A percentile compares a stretch with the other conserved stretches of the same genome.
phyloP scores from a whole-genome alignment of 805 yeast species.

The Lachancea sp. region DNA sequence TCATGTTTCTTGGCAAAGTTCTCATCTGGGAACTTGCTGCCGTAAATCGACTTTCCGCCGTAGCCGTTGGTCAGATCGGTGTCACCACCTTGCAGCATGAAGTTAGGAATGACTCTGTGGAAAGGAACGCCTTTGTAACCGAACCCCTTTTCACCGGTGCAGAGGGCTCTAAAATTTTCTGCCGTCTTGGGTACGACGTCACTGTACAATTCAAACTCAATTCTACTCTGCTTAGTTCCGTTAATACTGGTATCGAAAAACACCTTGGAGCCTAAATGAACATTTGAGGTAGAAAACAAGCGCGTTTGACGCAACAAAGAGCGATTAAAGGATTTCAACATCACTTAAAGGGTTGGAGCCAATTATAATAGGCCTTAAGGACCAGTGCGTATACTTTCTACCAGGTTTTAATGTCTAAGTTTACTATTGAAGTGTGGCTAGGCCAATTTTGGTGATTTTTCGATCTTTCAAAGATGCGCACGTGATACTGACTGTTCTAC shows the following conservation, averaged over 20 bases:
- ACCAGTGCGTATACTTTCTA: no score
- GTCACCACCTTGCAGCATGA: conserved; percentile 96
- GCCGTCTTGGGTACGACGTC: conserved; percentile 65
- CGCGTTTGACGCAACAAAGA: conserved; percentile 33
- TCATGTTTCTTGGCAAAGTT: conserved; percentile 69
- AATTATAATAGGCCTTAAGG: no score
- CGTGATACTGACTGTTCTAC: no score
- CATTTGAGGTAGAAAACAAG: conserved; percentile 44
- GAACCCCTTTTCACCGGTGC: conserved; percentile 85
- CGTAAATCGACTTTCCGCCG: conserved; percentile 88
- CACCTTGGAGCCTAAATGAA: conserved; percentile 46
- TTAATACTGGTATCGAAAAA: conserved; percentile 52
- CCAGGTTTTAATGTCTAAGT: no score
- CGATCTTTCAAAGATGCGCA: background rate
- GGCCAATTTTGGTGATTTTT: background rate
- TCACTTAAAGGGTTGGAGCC: no score
- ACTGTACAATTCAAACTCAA: conserved; percentile 33
- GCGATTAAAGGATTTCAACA: conserved; percentile 12
- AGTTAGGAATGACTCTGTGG: conserved; percentile 92
- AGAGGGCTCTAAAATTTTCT: conserved; percentile 73
- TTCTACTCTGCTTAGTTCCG: conserved; percentile 38
- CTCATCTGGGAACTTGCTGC: conserved; percentile 52
- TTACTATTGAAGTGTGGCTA: no score
- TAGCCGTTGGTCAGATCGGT: conserved; percentile 81
- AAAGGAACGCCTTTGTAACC: conserved; percentile 81